Conservation (phyloP, 2,329 filamentous ascomycete species). For the Ascomycota sp. region DNA sequence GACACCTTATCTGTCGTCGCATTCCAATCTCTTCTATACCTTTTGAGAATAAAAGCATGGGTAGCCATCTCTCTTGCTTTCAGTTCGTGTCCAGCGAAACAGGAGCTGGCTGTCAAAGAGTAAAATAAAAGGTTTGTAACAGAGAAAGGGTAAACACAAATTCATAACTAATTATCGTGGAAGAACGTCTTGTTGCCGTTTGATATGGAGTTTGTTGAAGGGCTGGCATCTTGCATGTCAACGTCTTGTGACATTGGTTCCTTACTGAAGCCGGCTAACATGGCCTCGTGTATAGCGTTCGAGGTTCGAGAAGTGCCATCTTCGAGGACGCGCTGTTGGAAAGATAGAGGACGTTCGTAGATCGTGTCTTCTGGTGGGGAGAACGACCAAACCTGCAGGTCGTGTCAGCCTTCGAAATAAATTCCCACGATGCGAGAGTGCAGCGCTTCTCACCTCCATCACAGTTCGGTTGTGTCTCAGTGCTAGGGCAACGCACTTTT, state of each 20-base stretch:
- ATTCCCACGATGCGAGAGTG: too few relatives aligned
- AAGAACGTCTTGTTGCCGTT: conserved; percentile 28
- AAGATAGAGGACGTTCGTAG: conserved; percentile 29
- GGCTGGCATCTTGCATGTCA: conserved; percentile 34
- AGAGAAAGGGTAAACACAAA: background rate
- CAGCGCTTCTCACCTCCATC: conserved; percentile 60
- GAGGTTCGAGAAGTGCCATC: conserved; percentile 25
- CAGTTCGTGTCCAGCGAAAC: background rate
- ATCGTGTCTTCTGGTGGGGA: conserved; percentile 59
- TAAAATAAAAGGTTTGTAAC: too few relatives aligned
- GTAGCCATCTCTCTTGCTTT: background rate
- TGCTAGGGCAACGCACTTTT: conserved; percentile 93
- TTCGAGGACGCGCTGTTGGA: conserved; percentile 26
- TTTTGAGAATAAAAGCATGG: too few relatives aligned
- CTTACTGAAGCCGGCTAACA: conserved; percentile 10
- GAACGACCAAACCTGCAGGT: conserved; percentile 70
- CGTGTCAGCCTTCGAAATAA: background rate
- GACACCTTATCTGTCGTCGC: background rate
- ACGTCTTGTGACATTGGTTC: conserved; percentile 24
- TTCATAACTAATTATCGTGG: conserved; percentile 19
- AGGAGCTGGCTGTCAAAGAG: too few relatives aligned
- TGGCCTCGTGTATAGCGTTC: conserved; percentile 19
- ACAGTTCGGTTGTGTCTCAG: conserved; percentile 69
- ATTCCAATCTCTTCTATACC: background rate
- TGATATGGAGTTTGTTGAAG: conserved; percentile 31